Evolutionary conservation across 2,329 filamentous ascomycete genomes (phyloP), one percentile per base, ranked within the genome.

Genomic region (Talaromyces sp.): DNA sequence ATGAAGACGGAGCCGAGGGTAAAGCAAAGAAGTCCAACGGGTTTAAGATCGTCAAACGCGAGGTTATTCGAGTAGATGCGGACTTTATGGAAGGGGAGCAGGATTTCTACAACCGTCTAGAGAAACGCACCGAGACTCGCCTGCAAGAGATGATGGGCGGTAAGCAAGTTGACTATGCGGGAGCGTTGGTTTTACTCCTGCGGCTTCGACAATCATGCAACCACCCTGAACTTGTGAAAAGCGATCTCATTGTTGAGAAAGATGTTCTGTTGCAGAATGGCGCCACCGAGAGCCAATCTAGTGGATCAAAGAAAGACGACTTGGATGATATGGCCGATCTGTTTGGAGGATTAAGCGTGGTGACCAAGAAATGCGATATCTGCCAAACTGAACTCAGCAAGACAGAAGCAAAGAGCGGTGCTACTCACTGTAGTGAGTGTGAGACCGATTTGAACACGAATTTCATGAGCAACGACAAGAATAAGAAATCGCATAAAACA

Each of bases 131-230:
- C 10, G 90, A 97, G 69, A 86, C 87, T 67, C 91, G 90, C 64
- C 82, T 99, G 46, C 86, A 95, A 65, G 84, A 86, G 69, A 95
- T 97, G 88, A 92, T 96, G 86, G 85, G 83, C 46, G 86, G 85
- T 6, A 85, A 80, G 24, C 86, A 90, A 66, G 78, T 92, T 48
- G 95, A 91, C 75, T 97, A 97, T 69, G 93, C 95, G 53, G 95
- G 91, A 64, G 94, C 94, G 16, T 84, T 99, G 67, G 92, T 96
- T 11, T 78, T 99, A 55, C 83, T 99, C n/a, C 78, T 99, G 51
- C 87, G 94, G 35, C 79, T 99, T 55, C 84, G 94, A 54, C 94
- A 99, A 71, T 90, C 91, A 17, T 99, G 94, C 72, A 96, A 99
- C 67, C 94, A 99, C 69, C 91, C 92, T 0, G 87, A 91, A 60